Conservation (phyloP, 2,329 filamentous ascomycete genomes). For the Cladophialophora carrionii region DNA sequence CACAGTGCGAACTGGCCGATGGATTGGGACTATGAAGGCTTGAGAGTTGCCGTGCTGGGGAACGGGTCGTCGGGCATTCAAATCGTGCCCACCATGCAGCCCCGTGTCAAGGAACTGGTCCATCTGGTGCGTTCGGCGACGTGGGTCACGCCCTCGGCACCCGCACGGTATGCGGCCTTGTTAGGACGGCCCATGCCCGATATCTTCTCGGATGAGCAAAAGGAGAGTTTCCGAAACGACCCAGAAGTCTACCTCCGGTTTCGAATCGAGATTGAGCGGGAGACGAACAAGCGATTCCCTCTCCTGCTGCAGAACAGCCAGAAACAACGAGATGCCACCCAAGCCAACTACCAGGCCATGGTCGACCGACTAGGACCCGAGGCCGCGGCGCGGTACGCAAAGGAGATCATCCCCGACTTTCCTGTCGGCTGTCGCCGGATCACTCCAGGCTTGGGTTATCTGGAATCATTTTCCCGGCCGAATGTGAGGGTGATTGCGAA, state of each 20-base stretch:
- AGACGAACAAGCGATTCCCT: slow-evolving; percentile 20
- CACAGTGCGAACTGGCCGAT: slow-evolving; percentile 43
- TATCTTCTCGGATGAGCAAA: slow-evolving; percentile 32
- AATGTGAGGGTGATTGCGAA: slow-evolving; percentile 38
- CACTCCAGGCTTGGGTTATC: slow-evolving; percentile 41
- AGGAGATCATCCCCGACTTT: slow-evolving; percentile 33
- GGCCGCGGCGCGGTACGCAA: slow-evolving; percentile 17
- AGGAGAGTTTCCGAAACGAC: slow-evolving; percentile 15
- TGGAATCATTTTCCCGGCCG: slow-evolving; percentile 38
- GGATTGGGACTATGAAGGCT: slow-evolving; percentile 36
- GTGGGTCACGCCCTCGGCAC: slow-evolving; percentile 32
- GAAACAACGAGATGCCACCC: slow-evolving; percentile 6
- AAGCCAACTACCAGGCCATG: slow-evolving; percentile 30
- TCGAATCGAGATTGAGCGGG: slow-evolving; percentile 33
- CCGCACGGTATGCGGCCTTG: slow-evolving; percentile 21
- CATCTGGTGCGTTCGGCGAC: slow-evolving; percentile 29
- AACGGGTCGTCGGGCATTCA: slow-evolving; percentile 39
- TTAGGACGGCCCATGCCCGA: slow-evolving; percentile 32
- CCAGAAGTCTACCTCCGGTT: slow-evolving; percentile 25
- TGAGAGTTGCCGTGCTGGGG: slow-evolving; percentile 39
- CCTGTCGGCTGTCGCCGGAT: slow-evolving; percentile 40
- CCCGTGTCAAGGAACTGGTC: slow-evolving; percentile 40
- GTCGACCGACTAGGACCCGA: slow-evolving; percentile 31
- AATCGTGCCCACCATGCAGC: slow-evolving; percentile 44
- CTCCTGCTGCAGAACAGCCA: slow-evolving; percentile 17